Conservation (phyloP, 108 stramenopile genomes). For the Cyclostephanos invisitatus region DNA sequence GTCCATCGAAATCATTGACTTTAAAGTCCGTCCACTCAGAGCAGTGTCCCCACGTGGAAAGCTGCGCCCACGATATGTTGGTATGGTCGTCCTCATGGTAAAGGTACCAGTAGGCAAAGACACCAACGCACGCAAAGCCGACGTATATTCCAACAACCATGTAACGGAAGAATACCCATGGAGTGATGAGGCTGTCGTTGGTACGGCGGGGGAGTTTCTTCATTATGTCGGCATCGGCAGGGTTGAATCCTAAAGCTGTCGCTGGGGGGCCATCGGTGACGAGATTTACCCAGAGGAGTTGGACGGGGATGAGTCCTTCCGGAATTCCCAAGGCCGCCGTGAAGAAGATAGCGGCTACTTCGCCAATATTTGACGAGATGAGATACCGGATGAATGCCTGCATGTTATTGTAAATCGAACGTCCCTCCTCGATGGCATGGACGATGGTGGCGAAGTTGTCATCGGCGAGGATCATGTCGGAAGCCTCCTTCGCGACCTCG, state of each 20-base stretch:
- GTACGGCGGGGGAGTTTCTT: conserved; percentile 81
- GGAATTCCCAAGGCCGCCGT: conserved; percentile 91
- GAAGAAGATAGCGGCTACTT: conserved; percentile 95
- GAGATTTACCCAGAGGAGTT: conserved; percentile 99
- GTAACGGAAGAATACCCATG: conserved; percentile 95
- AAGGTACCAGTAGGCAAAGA: conserved; percentile 86
- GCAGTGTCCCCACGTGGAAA: conserved; percentile 53
- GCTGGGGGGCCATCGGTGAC: conserved; percentile 99
- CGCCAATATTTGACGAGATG: conserved; percentile 97
- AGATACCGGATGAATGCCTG: conserved; percentile 98
- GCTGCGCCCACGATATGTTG: conserved; percentile 52
- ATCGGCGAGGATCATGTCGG: conserved; percentile 99
- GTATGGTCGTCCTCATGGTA: conserved; percentile 45
- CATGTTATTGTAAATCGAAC: conserved; percentile 98
- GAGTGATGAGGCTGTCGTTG: conserved; percentile 95
- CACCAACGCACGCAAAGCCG: conserved; percentile 92
- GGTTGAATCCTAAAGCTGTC: conserved; percentile 97
- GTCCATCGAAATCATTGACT: conserved; percentile 53
- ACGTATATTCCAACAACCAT: conserved; percentile 94
- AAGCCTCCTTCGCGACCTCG: conserved; percentile 98
- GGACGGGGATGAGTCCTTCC: conserved; percentile 96
- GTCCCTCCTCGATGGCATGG: conserved; percentile 95
- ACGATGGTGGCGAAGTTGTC: conserved; percentile 99
- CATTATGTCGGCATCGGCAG: conserved; percentile 78
- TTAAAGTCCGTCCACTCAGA: conserved; percentile 31